These are phyloP conservation scores for Lasiosphaeris hirsuta DNA, from an alignment of 495 filamentous ascomycete species.

Conservation along the genomic window DNA sequence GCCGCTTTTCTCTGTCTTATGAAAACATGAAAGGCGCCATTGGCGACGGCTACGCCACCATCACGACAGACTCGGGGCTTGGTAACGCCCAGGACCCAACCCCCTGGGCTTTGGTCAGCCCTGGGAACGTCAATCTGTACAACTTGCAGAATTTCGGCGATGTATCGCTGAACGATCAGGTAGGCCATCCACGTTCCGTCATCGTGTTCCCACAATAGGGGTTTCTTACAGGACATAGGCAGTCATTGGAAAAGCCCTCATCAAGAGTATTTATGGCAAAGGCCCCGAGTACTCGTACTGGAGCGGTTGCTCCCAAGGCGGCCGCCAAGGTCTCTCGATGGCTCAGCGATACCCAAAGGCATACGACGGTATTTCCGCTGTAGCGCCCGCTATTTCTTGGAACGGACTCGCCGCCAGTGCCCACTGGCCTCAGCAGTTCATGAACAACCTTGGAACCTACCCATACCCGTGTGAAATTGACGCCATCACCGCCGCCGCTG, in stretches of 20 bases:
- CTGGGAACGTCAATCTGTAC: constrained; percentile 42
- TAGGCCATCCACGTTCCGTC: not conserved
- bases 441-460: constrained; percentile 19
- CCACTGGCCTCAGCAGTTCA: constrained; percentile 30
- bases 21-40: constrained; percentile 28
- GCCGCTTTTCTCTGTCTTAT: constrained; percentile 15
- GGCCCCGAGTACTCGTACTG: constrained; percentile 39
- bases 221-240: constrained; percentile 12
- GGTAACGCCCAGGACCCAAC: not conserved
- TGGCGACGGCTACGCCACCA: constrained; percentile 36
- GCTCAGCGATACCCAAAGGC: constrained; percentile 42
- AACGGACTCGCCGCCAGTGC: constrained; percentile 10
- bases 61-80: constrained; percentile 42
- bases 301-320: constrained; percentile 45
- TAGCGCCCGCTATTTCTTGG: constrained; percentile 37
- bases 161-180: constrained; percentile 25
- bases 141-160: constrained; percentile 39
- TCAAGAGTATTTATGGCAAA: constrained; percentile 34
- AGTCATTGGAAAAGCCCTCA: constrained; percentile 32
- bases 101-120: constrained; percentile 39
- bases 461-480: not conserved
- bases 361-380: constrained; percentile 43
- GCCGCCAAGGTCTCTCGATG: constrained; percentile 41
- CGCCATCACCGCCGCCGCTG: not conserved
- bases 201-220: not conserved